Percentiles rank a stretch among this genome's conserved stretches.
These are phyloP conservation scores for Kwoniella shandongensis DNA, from an alignment of 768 basidiomycete genomes.

Conservation along the genomic window DNA sequence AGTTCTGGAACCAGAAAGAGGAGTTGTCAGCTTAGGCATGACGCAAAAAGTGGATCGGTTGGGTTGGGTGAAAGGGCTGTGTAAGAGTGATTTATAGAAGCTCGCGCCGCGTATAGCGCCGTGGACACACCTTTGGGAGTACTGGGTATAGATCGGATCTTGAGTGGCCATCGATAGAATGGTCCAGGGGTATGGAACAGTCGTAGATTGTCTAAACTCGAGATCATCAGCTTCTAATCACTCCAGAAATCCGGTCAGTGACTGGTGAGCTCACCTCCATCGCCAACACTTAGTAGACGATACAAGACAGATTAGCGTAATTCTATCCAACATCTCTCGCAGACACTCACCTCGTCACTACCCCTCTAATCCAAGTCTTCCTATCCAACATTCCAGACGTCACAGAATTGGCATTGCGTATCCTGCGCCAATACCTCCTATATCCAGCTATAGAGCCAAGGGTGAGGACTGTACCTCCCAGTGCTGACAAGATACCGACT, in stretches of 20 bases:
- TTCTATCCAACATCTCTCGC: background rate
- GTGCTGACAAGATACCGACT: conserved; percentile 43
- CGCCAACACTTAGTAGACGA: conserved; percentile 32
- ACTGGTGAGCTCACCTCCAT: conserved; percentile 44
- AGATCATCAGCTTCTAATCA: too few species aligned
- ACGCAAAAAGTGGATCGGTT: background rate
- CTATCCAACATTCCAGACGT: conserved; percentile 63
- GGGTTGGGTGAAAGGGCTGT: background rate
- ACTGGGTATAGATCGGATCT: conserved; percentile 66
- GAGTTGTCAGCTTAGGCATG: background rate
- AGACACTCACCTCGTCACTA: conserved; percentile 74
- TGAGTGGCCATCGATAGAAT: conserved; percentile 73
- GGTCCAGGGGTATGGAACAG: conserved; percentile 80
- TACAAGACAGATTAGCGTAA: too few species aligned
- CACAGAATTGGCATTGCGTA: conserved; percentile 68
- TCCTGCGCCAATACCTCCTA: conserved; percentile 54
- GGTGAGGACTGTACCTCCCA: conserved; percentile 49
- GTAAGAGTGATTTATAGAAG: background rate
- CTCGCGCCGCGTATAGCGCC: background rate
- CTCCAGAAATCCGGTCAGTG: too few species aligned
- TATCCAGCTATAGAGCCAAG: conserved; percentile 37
- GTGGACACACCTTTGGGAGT: conserved; percentile 59
- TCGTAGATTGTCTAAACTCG: conserved; percentile 74
- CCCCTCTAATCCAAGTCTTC: conserved; percentile 71
- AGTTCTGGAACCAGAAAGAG: conserved; percentile 59